A percentile compares a stretch with the other conserved stretches of the same genome.
phyloP scores from a whole-genome alignment of 2,329 filamentous ascomycete genomes.

The Fusarium praegraminearum region DNA sequence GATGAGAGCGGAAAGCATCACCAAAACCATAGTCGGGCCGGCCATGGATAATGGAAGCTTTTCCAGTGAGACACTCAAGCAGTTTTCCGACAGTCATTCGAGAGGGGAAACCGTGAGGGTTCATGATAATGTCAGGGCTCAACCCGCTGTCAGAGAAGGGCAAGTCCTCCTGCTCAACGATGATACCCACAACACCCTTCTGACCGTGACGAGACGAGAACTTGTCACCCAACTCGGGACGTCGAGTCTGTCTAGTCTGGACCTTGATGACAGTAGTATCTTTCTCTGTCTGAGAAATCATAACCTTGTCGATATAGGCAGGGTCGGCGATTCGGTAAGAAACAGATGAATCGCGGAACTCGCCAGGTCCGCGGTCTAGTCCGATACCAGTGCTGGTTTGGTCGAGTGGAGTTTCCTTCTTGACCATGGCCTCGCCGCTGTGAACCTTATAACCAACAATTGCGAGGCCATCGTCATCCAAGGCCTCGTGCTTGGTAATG shows the following conservation, averaged over 20 bases:
- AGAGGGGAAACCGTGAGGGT: slow-evolving; percentile 98
- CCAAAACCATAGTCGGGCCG: slow-evolving; percentile 86
- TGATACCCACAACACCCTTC: slow-evolving; percentile 97
- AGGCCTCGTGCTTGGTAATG: slow-evolving; percentile 75
- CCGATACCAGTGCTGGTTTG: slow-evolving; percentile 79
- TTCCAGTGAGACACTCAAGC: slow-evolving; percentile 93
- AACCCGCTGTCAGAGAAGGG: slow-evolving; percentile 93
- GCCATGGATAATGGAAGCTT: slow-evolving; percentile 88
- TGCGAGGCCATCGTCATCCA: slow-evolving; percentile 90
- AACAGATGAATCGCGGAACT: slow-evolving; percentile 75
- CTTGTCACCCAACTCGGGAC: slow-evolving; percentile 96
- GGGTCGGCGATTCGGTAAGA: slow-evolving; percentile 87
- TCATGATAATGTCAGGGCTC: slow-evolving; percentile 99
- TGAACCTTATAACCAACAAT: slow-evolving; percentile 85
- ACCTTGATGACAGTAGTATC: slow-evolving; percentile 92
- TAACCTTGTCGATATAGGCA: slow-evolving; percentile 94
- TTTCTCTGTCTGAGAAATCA: slow-evolving; percentile 89
- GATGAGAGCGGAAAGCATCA: slow-evolving; percentile 83
- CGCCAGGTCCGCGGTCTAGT: slow-evolving; percentile 71
- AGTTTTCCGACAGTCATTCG: slow-evolving; percentile 99
- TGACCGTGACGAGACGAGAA: slow-evolving; percentile 99
- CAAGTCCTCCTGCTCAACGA: slow-evolving; percentile 96
- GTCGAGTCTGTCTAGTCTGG: slow-evolving; percentile 93
- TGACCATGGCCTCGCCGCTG: slow-evolving; percentile 86
- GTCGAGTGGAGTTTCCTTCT: slow-evolving; percentile 88